Conservation (phyloP, 805 yeast species). For the Lipomyces mesembrius region DNA sequence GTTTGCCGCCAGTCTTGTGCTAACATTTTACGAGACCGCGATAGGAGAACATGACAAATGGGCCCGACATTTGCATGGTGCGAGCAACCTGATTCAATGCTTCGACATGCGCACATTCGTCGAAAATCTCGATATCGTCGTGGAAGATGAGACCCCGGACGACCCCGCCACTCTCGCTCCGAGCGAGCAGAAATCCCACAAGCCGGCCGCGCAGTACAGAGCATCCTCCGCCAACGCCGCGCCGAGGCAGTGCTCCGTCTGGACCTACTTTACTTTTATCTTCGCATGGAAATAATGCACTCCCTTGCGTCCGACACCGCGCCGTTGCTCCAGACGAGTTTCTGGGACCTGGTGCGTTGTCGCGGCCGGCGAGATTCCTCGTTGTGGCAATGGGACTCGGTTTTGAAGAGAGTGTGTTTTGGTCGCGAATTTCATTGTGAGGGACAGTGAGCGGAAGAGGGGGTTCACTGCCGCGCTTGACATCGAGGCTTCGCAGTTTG, state of each 20-base stretch:
- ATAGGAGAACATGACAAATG: slow-evolving; percentile 31
- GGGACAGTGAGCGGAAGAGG: slow-evolving; percentile 23
- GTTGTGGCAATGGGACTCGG: slow-evolving; percentile 15
- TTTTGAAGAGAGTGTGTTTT: slow-evolving; percentile 11
- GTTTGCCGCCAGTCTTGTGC: slow-evolving; percentile 27
- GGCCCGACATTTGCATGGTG: slow-evolving; percentile 30
- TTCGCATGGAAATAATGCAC: slow-evolving; percentile 26
- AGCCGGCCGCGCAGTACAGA: slow-evolving; percentile 8
- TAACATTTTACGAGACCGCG: slow-evolving; percentile 25
- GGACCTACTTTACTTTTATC: slow-evolving; percentile 23
- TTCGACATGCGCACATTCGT: slow-evolving; percentile 15
- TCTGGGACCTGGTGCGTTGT: slow-evolving; percentile 18
- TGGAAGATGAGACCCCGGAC: slow-evolving; percentile 2
- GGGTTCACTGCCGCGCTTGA: slow-evolving; percentile 1
- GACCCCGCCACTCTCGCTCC: background rate
- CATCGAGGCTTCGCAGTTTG: background rate
- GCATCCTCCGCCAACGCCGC: slow-evolving; percentile 12
- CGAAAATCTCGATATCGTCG: slow-evolving; percentile 8
- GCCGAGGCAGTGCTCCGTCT: slow-evolving; percentile 19
- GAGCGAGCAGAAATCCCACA: slow-evolving; percentile 6
- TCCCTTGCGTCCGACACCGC: slow-evolving; percentile 17
- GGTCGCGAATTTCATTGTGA: slow-evolving; percentile 15
- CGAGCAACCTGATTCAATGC: slow-evolving; percentile 16
- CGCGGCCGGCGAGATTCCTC: slow-evolving; percentile 7
- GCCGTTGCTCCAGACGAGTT: slow-evolving; percentile 12